phyloP scores from a whole-genome alignment of 2,329 filamentous ascomycete genomes.

The Claviceps sp. region DNA sequence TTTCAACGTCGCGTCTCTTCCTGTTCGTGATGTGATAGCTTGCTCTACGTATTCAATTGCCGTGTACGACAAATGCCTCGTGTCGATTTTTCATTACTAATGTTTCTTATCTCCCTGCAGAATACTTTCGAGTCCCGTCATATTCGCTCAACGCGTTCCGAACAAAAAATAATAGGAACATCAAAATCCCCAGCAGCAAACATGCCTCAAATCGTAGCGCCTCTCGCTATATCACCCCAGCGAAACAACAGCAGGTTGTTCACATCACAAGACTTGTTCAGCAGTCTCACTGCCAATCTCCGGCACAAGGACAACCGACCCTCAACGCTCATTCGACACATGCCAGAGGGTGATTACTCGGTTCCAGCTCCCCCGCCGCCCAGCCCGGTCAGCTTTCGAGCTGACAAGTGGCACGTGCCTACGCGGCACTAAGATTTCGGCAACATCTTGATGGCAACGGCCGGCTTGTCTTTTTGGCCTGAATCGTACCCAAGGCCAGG shows the following conservation, averaged over 20 bases:
- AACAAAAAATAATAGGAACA: neutral
- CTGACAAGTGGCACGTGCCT: conserved; percentile 20
- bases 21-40: neutral
- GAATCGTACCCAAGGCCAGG: neutral
- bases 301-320: conserved; percentile 28
- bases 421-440: neutral
- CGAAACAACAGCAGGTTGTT: conserved; percentile 30
- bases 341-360: conserved; percentile 45
- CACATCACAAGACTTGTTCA: conserved; percentile 37
- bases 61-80: neutral
- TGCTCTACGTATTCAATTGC: neutral
- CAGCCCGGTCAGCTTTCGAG: conserved; percentile 47
- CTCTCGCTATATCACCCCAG: conserved; percentile 34
- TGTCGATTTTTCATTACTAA: neutral
- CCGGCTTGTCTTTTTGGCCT: neutral
- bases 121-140: neutral
- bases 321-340: conserved; percentile 34
- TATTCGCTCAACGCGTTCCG: no score
- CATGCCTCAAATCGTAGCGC: conserved; percentile 27
- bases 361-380: conserved; percentile 53
- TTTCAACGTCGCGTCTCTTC: neutral
- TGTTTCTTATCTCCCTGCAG: neutral
- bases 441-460: neutral
- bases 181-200: neutral
- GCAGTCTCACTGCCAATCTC: conserved; percentile 39